A percentile compares a stretch with the other conserved stretches of the same genome.
These are phyloP conservation scores for Dryadomyces quercivorus DNA, from an alignment of 2,329 filamentous ascomycete genomes.

Conservation along the genomic window DNA sequence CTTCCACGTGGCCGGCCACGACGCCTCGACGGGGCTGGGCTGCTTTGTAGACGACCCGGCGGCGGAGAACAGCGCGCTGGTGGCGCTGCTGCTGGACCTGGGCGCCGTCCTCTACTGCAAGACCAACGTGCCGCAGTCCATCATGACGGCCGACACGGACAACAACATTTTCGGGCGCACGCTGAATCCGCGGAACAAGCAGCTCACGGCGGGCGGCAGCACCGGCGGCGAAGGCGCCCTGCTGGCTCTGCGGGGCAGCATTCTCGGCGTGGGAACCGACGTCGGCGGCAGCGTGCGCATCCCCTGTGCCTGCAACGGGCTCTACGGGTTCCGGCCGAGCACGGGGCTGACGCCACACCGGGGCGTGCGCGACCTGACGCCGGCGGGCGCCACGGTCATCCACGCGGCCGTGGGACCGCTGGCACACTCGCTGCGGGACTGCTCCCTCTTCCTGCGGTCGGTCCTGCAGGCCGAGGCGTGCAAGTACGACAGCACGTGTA, in stretches of 20 bases:
- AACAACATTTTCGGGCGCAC: slow-evolving; percentile 53
- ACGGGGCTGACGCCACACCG: background rate
- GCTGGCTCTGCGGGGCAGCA: slow-evolving; percentile 42
- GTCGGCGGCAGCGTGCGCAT: slow-evolving; percentile 43
- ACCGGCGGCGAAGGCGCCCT: slow-evolving; percentile 56
- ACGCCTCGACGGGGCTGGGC: slow-evolving; percentile 16
- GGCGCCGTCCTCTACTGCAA: background rate
- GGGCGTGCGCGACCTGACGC: background rate
- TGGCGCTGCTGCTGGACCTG: background rate
- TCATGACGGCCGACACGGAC: slow-evolving; percentile 37
- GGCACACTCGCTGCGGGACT: background rate
- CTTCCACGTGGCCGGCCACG: slow-evolving; percentile 28
- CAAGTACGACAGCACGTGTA: background rate
- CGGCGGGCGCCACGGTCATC: background rate
- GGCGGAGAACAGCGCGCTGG: background rate
- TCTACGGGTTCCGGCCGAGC: slow-evolving; percentile 41
- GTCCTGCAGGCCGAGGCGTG: background rate
- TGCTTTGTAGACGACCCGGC: background rate
- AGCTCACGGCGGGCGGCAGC: slow-evolving; percentile 48
- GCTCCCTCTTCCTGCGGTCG: background rate
- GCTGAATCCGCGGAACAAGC: slow-evolving; percentile 46
- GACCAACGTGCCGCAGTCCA: background rate
- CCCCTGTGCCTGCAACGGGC: slow-evolving; percentile 41
- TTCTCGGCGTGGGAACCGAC: slow-evolving; percentile 50
- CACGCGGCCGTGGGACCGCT: background rate